Evolutionary conservation across 345 rosid species (phyloP), one percentile per base, ranked within the genome.

Genomic region (Raphanus raphanistrum): DNA sequence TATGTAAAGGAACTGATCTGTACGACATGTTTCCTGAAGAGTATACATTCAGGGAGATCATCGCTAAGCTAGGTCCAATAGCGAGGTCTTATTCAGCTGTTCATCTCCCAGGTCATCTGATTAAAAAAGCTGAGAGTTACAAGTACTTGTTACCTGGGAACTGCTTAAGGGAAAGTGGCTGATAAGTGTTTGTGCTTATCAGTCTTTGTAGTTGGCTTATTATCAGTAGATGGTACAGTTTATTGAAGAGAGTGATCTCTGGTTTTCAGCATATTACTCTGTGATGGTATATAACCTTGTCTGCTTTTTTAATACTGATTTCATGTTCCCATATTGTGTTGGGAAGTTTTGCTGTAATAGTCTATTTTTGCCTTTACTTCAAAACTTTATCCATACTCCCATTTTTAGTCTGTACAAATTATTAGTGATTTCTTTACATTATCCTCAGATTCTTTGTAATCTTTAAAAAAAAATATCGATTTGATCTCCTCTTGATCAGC

Each of bases 11-110:
- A 32, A 79, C 86, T 67, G 85, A 92, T 74, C 79, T 94, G 71
- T 94, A 89, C 65, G 98, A 94, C 62, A 90, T 94, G 98, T 78
- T 94, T 62, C 97, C 97, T 2, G 97, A 94, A 79, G 98, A 90
- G 80, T 89, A 92, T 78, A 87, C 98, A 1, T 94, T 94, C 79
- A 86, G 83, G 85, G 97, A 90, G 69, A 92, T 94, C 54, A 92
- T 94, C 3, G 93, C 92, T 83, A 94, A 90, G 84, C 82, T 92
- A 89, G 97, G 97, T 38, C 88, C 93, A 8, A 89, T 94, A 21
- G 95, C 92, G 10, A 85, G 43, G 69, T 87, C 95, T 4, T 89
- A 81, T 63, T 90, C 98, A 0, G 98, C 92, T 0, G 90, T 92
- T 75, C 90, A 94, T 78, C 97, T 94, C 54, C 98, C 98, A 27